Base-by-base conservation (phyloP, 2,329 filamentous ascomycete genomes). In the Trichoderma sp. region DNA sequence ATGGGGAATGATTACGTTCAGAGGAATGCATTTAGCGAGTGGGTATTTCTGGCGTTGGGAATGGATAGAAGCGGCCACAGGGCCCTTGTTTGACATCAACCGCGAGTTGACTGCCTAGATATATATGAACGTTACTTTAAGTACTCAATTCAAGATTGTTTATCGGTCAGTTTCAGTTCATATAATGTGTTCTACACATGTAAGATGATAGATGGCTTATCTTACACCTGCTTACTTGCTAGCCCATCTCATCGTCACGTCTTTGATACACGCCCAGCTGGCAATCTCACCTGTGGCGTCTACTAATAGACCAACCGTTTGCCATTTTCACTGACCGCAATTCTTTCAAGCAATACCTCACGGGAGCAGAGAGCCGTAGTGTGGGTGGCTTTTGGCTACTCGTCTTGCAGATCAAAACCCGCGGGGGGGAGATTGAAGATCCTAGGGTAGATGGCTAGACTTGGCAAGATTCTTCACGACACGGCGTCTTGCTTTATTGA, bases 11-110 rank as follows among this genome's bases (percentile, higher is more conserved):
- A 24, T 21, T 26, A 39, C 50, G 54, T 41, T 48, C 50, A 63
- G 50, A 44, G n/a, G n/a, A 63, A 45, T 47, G 26, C 30, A 55
- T 21, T 54, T 63, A 47, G 59, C 50, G 50, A 55, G 47, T 55
- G 41, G 21, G 54, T 54, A 34, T 47, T 55, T 19, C 41, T 63
- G 41, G 48, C 50, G 59, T 54, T 54, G 47, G 39, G 28, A 24
- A 52, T 63, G 50, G 39, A 63, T 54, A 63, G 50, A 55, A 63
- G 50, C 41, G 59, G 50, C 41, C n/a, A 47, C 50, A 50, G 44
- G 48, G 45, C 44, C 14, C 41, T 26, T 30, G 47, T 62, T 63
- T 52, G 50, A 30, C 17, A 26, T 63, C 34, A 62, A 26, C 48
- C 30, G 30, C 28, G 19, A 59, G 14, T n/a, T 63, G 59, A 4